A percentile compares a stretch with the other conserved stretches of the same genome.
Conservation (phyloP, 2,329 filamentous ascomycete genomes). For the Ophiostoma pallidulum region DNA sequence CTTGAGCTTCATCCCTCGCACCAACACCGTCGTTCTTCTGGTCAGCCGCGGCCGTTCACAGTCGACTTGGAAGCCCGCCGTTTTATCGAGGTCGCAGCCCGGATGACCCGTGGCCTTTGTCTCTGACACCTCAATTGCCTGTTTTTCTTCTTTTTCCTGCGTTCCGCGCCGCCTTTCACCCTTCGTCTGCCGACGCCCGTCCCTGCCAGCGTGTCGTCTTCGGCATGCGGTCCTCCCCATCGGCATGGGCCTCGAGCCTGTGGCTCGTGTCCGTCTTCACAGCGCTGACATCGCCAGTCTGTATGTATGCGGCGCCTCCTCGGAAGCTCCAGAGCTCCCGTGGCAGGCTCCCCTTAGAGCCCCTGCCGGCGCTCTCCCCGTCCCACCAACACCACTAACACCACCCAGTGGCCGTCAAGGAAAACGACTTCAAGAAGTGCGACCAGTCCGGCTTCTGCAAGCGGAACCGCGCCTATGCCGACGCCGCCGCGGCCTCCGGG, state of each 20-base stretch:
- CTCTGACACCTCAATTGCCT: neutral
- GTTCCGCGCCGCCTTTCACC: neutral
- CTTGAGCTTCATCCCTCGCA: constrained; percentile 15
- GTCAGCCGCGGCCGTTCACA: no score
- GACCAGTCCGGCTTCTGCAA: constrained; percentile 94
- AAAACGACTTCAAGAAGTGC: constrained; percentile 96
- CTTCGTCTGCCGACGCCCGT: constrained; percentile 6
- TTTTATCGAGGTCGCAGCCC: no score
- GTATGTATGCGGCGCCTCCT: no score
- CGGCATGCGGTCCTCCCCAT: constrained; percentile 39
- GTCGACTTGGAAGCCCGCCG: no score
- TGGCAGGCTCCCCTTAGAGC: no score
- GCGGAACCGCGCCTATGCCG: constrained; percentile 83
- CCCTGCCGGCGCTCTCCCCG: neutral
- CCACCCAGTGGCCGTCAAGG: constrained; percentile 68
- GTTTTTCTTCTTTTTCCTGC: neutral
- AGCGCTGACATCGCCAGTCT: constrained; percentile 44
- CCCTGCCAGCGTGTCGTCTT: constrained; percentile 10
- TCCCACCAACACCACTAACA: no score
- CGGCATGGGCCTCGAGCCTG: constrained; percentile 55
- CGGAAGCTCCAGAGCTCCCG: no score
- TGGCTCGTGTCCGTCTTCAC: constrained; percentile 49
- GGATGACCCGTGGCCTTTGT: neutral
- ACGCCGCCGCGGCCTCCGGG: constrained; percentile 56
- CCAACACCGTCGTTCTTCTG: neutral